Percentiles rank a stretch among this genome's conserved stretches.
Conservation (phyloP, 2,329 filamentous ascomycete genomes). For the Penicillium sp. region DNA sequence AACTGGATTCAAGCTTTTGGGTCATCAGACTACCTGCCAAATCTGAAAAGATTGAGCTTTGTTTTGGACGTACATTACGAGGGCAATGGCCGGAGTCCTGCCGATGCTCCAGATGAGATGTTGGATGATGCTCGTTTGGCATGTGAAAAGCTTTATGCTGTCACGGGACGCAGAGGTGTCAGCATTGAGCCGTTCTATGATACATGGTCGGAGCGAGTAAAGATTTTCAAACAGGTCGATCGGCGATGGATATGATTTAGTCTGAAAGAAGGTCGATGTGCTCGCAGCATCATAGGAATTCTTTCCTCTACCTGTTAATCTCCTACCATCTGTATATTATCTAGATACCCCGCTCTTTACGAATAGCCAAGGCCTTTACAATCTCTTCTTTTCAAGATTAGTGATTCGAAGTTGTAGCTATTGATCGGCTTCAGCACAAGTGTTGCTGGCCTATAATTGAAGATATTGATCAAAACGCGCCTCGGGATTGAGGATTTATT, state of each 20-base stretch:
- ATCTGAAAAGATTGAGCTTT: background rate
- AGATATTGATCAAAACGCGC: too few species aligned
- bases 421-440: too few species aligned
- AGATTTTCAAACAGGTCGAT: background rate
- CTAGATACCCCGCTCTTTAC: background rate
- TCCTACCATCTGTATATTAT: background rate
- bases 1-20: background rate
- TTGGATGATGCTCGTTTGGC: background rate
- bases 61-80: background rate
- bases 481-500: too few species aligned
- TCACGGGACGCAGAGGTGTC: background rate
- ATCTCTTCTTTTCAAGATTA: background rate
- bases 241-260: background rate
- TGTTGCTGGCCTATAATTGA: too few species aligned
- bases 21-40: background rate
- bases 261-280: background rate
- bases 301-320: background rate
- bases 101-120: background rate
- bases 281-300: background rate
- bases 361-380: background rate
- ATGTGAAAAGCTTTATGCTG: background rate
- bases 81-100: background rate
- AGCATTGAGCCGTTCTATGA: background rate
- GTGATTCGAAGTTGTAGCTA: background rate
- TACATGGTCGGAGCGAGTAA: background rate